Evolutionary conservation across 345 rosid genomes (phyloP).

Genomic region (Moricandia moricandioides): DNA sequence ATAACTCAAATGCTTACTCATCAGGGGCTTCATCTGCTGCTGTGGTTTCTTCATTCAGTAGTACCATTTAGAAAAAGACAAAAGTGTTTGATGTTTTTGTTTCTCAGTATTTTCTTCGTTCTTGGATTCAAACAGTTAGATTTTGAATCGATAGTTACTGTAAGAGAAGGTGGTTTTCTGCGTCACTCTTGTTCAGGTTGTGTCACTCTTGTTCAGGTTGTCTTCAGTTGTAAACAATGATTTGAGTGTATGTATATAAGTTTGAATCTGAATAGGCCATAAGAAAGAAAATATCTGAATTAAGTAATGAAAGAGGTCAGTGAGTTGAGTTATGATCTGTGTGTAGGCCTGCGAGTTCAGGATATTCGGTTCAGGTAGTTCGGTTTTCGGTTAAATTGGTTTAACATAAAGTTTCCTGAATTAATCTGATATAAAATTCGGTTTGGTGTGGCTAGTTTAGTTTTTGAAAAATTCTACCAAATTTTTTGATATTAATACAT

Average conservation of each 20-base stretch:
- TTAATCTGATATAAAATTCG: no score
- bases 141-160: slow-evolving; percentile 4
- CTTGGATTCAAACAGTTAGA: slow-evolving; percentile 12
- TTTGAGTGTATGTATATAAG: slow-evolving; percentile 25
- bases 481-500: no score
- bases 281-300: background rate
- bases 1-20: slow-evolving; percentile 42
- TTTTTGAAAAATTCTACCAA: no score
- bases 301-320: background rate
- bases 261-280: background rate
- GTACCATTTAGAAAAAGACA: slow-evolving; percentile 12
- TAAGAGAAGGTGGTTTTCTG: slow-evolving; percentile 10
- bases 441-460: no score
- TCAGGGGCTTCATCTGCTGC: slow-evolving; percentile 47
- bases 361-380: no score
- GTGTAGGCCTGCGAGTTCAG: no score
- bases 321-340: background rate
- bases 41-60: slow-evolving; percentile 45
- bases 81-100: background rate
- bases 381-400: no score
- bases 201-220: slow-evolving; percentile 6
- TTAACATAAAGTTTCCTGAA: no score
- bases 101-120: background rate
- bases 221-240: slow-evolving; percentile 22
- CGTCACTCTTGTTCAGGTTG: slow-evolving; percentile 4